Evolutionary conservation across 2,329 filamentous ascomycete species (phyloP), one percentile per base, ranked within the genome.

Genomic region (Alternaria tenuissima): DNA sequence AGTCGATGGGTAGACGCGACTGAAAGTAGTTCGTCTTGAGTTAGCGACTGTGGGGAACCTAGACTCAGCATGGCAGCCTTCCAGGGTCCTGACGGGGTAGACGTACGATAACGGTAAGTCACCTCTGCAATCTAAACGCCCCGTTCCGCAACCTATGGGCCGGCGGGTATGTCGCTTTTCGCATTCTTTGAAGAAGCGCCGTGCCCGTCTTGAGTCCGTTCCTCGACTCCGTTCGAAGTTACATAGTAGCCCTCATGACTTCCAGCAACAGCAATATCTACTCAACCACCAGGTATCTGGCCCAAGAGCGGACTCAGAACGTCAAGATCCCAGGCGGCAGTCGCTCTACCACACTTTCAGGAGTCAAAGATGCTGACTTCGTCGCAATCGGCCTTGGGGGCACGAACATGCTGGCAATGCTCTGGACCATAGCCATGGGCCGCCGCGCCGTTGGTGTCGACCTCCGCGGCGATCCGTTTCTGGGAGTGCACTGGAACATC

Each of bases 401-500:
- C 36, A 63, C 62, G 42, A 66, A 66, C 49, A 61, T 66, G 60
- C 38, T 67, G 30, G 65, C 65, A 12, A 68, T 68, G 65, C 22
- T 66, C n/a, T 68, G 61, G 63, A 38, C 65, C 1, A 46, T 68
- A 43, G 56, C 61, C 2, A 66, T 63, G 61, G 65, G 65, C 18
- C 52, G 48, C 14, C 58, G 64, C 12, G 55, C 61, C 8, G 61
- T 68, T 7, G 64, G 65, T 32, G 64, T 68, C 20, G 63, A 66
- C 2, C 39, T 66, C 36, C 63, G 65, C 2, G 61, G 63, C 14
- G 64, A 66, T 20, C 63, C 65, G 6, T 64, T 68, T n/a, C 51
- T 68, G 7, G 65, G 61, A 5, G 65, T 68, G 5, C 64, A 68
- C 41, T 68, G 65, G 63, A 68, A 66, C 24, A 68, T 68, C n/a